Conservation (phyloP, 441 rosid species). For the Cnidoscolus chayamansa region DNA sequence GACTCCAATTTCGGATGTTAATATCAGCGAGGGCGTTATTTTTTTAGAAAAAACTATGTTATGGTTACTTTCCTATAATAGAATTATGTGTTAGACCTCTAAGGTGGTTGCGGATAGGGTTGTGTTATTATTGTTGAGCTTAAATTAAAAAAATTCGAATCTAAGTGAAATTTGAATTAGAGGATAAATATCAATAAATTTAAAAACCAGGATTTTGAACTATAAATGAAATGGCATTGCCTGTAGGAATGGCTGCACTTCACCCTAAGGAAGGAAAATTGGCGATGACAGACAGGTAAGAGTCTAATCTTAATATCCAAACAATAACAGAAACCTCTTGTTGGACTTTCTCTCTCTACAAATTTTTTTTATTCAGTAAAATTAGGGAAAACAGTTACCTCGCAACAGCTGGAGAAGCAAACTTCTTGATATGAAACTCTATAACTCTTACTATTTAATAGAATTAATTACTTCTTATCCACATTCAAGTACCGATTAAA, state of each 20-base stretch:
- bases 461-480: neutral
- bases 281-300: conserved; percentile 2
- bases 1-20: no score
- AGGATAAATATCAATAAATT: neutral
- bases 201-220: neutral
- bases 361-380: conserved; percentile 11
- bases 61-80: no score
- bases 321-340: conserved; percentile 11
- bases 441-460: conserved; percentile 12
- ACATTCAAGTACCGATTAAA: neutral
- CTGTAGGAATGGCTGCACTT: neutral
- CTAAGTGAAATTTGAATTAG: no score
- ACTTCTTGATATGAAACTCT: conserved; percentile 19
- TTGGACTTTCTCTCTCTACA: conserved; percentile 3
- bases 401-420: conserved; percentile 9
- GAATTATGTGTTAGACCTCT: no score
- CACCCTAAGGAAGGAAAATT: neutral
- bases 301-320: conserved; percentile 14
- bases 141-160: no score
- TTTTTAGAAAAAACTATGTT: no score
- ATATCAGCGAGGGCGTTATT: no score
- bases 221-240: neutral
- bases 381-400: conserved; percentile 28
- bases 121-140: no score
- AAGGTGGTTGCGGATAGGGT: no score